A percentile compares a stretch with the other conserved stretches of the same genome.
Evolutionary conservation across 192 early-diverging fungal genomes (phyloP).

Genomic region (Umbelopsis sp.): DNA sequence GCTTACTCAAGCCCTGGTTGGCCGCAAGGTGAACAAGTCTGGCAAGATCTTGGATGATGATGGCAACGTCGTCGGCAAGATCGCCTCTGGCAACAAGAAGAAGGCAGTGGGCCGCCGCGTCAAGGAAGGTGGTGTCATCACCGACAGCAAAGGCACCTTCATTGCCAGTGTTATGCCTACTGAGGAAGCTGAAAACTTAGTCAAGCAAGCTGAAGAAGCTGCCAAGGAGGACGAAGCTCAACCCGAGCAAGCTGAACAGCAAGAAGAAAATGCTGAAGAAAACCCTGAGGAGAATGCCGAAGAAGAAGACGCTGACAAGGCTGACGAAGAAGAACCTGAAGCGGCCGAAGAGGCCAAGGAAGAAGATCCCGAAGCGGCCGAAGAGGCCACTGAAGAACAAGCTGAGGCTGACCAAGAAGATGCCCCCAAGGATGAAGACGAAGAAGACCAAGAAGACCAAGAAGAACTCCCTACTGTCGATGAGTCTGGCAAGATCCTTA

Average conservation of each 20-base stretch:
- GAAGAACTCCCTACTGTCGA: constrained; percentile 16
- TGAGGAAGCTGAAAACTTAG: not conserved
- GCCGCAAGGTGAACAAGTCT: constrained; percentile 5
- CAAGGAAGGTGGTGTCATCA: constrained; percentile 16
- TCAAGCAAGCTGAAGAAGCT: not conserved
- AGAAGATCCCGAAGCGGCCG: not conserved
- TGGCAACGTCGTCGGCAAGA: constrained; percentile 19
- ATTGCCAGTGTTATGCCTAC: constrained; percentile 21
- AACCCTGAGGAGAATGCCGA: not conserved
- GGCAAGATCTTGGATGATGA: constrained; percentile 24
- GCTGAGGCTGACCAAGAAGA: constrained; percentile 17
- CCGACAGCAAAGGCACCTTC: constrained; percentile 23
- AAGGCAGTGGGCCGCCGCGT: constrained; percentile 24
- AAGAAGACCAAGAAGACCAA: not conserved
- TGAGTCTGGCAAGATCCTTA: constrained; percentile 24
- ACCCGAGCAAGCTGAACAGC: not conserved
- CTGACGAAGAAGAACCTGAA: not conserved
- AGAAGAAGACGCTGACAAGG: not conserved
- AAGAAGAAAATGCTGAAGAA: not conserved
- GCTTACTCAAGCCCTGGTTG: constrained; percentile 7
- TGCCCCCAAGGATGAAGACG: not conserved
- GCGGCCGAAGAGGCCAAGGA: not conserved
- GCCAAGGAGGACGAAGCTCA: not conserved
- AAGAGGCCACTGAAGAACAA: constrained; percentile 1
- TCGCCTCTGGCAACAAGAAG: not conserved